phyloP scores from a whole-genome alignment of 768 basidiomycete genomes.

The Trametes cinnabarina region DNA sequence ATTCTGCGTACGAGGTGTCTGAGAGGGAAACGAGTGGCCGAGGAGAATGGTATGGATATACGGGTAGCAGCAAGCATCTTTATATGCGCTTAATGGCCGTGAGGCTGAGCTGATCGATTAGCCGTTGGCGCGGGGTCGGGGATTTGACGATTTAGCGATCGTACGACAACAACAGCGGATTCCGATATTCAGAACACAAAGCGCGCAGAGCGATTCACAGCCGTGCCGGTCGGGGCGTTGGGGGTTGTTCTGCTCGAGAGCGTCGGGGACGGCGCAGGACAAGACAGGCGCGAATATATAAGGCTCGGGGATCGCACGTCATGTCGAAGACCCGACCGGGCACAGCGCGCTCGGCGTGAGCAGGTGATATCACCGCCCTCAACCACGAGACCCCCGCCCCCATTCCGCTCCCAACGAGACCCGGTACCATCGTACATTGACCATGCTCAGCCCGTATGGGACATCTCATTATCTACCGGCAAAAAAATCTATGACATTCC shows the following conservation, averaged over 20 bases:
- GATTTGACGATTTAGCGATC: constrained; percentile 18
- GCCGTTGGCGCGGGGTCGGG: constrained; percentile 17
- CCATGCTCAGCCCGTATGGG: background rate
- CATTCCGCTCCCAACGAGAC: background rate
- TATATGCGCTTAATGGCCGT: constrained; percentile 21
- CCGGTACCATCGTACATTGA: too few relatives aligned
- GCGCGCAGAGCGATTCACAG: background rate
- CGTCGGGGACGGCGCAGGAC: background rate
- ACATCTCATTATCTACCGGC: background rate
- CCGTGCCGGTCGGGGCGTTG: constrained; percentile 11
- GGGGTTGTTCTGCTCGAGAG: background rate
- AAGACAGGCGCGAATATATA: constrained; percentile 10
- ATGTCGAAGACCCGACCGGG: background rate
- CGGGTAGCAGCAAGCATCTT: constrained; percentile 24
- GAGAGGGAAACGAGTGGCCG: constrained; percentile 35
- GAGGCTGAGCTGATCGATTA: constrained; percentile 21
- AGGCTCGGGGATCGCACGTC: constrained; percentile 10
- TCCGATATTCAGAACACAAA: background rate
- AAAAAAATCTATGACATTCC: constrained; percentile 55
- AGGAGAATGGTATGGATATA: constrained; percentile 32
- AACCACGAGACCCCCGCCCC: constrained; percentile 10
- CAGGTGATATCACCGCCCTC: constrained; percentile 8
- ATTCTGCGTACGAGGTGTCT: constrained; percentile 27
- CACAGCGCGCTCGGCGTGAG: background rate
- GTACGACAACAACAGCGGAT: constrained; percentile 20